A percentile compares a stretch with the other conserved stretches of the same genome.
These are phyloP conservation scores for Schizonepeta tenuifolia DNA, from an alignment of 257 asterid genomes.

Conservation along the genomic window DNA sequence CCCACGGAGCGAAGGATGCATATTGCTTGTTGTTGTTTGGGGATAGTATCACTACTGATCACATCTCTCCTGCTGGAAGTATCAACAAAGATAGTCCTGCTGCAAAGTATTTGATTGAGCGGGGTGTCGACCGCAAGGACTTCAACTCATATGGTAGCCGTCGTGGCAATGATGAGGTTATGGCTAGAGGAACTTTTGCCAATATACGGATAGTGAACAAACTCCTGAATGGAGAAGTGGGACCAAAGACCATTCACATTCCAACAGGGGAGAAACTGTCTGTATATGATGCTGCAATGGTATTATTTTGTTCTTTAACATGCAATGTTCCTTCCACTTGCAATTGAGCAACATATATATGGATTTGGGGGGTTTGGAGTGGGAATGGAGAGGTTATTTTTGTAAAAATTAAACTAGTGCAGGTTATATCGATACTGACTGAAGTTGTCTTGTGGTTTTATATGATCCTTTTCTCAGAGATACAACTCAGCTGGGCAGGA, in stretches of 20 bases:
- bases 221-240: conserved; percentile 82
- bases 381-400: background rate
- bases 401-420: background rate
- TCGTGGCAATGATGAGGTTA: conserved; percentile 94
- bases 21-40: conserved; percentile 87
- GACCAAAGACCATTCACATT: conserved; percentile 88
- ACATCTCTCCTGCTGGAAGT: conserved; percentile 97
- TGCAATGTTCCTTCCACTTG: conserved; percentile 19
- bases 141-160: conserved; percentile 97
- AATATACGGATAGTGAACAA: conserved; percentile 85
- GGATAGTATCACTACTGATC: conserved; percentile 96
- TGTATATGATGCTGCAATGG: conserved; percentile 92
- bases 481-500: conserved; percentile 80
- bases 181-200: conserved; percentile 98
- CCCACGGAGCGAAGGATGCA: conserved; percentile 84
- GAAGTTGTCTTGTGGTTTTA: background rate
- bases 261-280: conserved; percentile 84
- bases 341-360: background rate
- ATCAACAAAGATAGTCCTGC: conserved; percentile 95
- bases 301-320: conserved; percentile 30
- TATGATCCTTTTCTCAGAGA: conserved; percentile 50
- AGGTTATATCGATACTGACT: background rate
- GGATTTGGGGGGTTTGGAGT: too few species aligned
- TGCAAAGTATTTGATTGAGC: conserved; percentile 80
- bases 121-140: conserved; percentile 86